These are phyloP conservation scores for Phytophthora constricta DNA, from an alignment of 352 stramenopile genomes.

Conservation along the genomic window DNA sequence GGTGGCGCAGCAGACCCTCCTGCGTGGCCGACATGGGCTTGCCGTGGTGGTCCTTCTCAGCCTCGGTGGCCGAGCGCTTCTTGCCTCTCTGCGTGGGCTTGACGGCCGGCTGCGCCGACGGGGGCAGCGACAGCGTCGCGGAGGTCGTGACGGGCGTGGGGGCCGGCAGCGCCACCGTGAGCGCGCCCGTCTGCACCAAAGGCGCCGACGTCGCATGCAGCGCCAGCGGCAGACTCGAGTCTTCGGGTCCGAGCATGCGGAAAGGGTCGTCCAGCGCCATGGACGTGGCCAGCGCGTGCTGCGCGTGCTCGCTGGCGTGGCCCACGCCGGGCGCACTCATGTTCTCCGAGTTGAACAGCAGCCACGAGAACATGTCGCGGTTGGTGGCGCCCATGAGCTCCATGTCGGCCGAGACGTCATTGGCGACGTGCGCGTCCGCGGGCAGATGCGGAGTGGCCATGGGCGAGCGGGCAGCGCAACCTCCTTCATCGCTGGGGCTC, in stretches of 20 bases:
- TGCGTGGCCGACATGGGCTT: constrained; percentile 63
- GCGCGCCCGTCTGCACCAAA: constrained; percentile 34
- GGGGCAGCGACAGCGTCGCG: background rate
- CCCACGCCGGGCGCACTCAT: constrained; percentile 56
- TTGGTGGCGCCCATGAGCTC: constrained; percentile 73
- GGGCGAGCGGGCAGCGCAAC: constrained; percentile 19
- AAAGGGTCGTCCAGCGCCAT: constrained; percentile 69
- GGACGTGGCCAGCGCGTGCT: constrained; percentile 34
- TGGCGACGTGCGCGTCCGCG: constrained; percentile 20
- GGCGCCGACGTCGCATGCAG: constrained; percentile 37
- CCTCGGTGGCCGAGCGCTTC: constrained; percentile 58
- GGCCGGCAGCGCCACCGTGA: constrained; percentile 30
- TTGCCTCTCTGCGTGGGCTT: constrained; percentile 51
- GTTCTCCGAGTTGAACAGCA: constrained; percentile 88
- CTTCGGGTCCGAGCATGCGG: constrained; percentile 54
- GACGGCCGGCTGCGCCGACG: constrained; percentile 23
- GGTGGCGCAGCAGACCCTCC: constrained; percentile 66
- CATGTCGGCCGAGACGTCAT: constrained; percentile 61
- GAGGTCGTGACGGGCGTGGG: constrained; percentile 25
- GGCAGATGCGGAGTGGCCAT: constrained; percentile 20
- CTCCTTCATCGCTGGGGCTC: constrained; percentile 29
- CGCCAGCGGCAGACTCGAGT: constrained; percentile 47
- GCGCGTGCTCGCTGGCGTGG: constrained; percentile 12
- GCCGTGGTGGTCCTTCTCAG: constrained; percentile 31
- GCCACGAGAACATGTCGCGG: constrained; percentile 88